Percentiles rank a stretch among this genome's conserved stretches.
Evolutionary conservation across 2,329 filamentous ascomycete species (phyloP).

Genomic region (Alternaria sp.): DNA sequence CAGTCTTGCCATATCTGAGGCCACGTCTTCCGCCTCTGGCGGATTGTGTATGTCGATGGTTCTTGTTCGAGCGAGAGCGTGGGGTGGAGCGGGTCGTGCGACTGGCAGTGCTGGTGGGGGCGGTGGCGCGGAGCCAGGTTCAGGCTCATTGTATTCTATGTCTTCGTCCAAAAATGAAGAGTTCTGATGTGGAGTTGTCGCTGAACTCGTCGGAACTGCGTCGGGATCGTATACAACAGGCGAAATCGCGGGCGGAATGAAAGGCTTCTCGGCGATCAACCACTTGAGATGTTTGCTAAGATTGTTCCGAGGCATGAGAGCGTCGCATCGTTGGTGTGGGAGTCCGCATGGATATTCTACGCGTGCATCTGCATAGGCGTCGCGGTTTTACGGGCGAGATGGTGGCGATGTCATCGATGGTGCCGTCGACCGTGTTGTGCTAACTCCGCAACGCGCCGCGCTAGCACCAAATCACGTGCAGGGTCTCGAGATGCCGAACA

Average conservation of each 20-base stretch:
- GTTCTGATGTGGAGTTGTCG: conserved; percentile 27
- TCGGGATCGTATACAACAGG: conserved; percentile 43
- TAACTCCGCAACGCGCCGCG: conserved; percentile 29
- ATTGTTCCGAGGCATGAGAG: conserved; percentile 60
- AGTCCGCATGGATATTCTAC: conserved; percentile 33
- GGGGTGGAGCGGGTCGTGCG: conserved; percentile 28
- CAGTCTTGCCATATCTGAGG: conserved; percentile 55
- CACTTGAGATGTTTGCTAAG: conserved; percentile 59
- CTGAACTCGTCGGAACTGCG: conserved; percentile 31
- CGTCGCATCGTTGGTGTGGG: conserved; percentile 35
- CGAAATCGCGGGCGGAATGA: conserved; percentile 50
- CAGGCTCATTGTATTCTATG: conserved; percentile 32
- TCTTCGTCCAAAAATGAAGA: conserved; percentile 18
- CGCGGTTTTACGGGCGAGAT: conserved; percentile 18
- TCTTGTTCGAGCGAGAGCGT: conserved; percentile 29
- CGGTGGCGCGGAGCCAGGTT: conserved; percentile 20
- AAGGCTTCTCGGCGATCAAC: conserved; percentile 58
- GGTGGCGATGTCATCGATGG: conserved; percentile 33
- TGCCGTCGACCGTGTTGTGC: conserved; percentile 32
- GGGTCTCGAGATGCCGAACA: background rate
- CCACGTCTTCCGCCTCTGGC: conserved; percentile 14
- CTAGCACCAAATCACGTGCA: conserved; percentile 42
- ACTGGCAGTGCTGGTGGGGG: conserved; percentile 21
- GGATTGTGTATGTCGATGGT: conserved; percentile 40
- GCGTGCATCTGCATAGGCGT: conserved; percentile 30